Evolutionary conservation across 2,329 filamentous ascomycete genomes (phyloP).

Genomic region (Calonectria pseudoturangicola): DNA sequence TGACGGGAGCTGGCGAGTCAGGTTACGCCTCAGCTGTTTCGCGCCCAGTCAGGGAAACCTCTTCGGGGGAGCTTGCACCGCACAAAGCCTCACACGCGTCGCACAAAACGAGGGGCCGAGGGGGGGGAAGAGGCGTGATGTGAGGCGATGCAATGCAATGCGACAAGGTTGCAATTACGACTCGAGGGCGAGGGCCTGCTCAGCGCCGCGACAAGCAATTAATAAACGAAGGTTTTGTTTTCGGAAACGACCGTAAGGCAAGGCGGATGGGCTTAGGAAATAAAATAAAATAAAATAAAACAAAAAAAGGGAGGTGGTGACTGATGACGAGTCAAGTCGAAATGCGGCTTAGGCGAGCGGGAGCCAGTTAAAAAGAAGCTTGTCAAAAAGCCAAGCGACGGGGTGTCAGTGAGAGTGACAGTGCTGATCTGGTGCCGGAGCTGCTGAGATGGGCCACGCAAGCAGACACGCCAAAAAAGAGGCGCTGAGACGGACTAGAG

Average conservation of each 20-base stretch:
- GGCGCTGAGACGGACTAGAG: not conserved
- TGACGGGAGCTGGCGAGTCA: slow-evolving; percentile 21
- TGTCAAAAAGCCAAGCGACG: slow-evolving; percentile 19
- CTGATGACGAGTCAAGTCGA: slow-evolving; percentile 27
- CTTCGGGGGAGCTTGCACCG: not conserved
- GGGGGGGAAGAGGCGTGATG: not conserved
- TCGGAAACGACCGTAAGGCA: slow-evolving; percentile 24
- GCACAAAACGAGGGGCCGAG: slow-evolving; percentile 17
- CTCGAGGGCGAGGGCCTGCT: slow-evolving; percentile 29
- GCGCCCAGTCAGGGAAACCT: slow-evolving; percentile 23
- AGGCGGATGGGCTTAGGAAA: slow-evolving; percentile 6
- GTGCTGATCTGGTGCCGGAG: slow-evolving; percentile 11
- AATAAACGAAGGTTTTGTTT: slow-evolving; percentile 25
- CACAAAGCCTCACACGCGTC: slow-evolving; percentile 25
- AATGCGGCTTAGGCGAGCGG: slow-evolving; percentile 28
- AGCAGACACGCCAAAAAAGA: slow-evolving; percentile 4
- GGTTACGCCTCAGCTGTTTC: slow-evolving; percentile 26
- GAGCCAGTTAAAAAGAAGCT: slow-evolving; percentile 29
- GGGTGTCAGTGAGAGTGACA: slow-evolving; percentile 16
- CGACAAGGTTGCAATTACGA: slow-evolving; percentile 19
- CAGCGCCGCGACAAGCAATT: slow-evolving; percentile 19
- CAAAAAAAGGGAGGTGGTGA: not conserved
- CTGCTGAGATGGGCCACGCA: slow-evolving; percentile 25
- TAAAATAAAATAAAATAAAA: not conserved
- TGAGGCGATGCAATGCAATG: slow-evolving; percentile 1